Percentiles rank a stretch among this genome's conserved stretches.
Evolutionary conservation across 306 rosid genomes (phyloP).

Genomic region (Mucuna pruriens): DNA sequence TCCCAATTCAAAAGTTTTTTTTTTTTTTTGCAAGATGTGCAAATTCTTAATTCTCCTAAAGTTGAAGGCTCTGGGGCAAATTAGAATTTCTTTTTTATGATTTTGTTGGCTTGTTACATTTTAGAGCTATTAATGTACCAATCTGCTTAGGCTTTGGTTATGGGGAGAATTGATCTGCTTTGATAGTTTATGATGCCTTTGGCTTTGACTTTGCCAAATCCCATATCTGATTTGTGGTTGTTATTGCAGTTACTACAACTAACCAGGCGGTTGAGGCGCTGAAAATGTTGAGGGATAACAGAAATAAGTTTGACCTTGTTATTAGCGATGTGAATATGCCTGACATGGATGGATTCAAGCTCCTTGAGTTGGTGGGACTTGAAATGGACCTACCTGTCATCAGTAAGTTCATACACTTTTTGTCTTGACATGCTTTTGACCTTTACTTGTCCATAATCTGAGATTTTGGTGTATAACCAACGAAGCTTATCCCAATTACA

Average conservation of each 20-base stretch:
- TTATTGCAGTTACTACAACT: constrained; percentile 70
- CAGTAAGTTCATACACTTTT: constrained; percentile 57
- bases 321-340: constrained; percentile 93
- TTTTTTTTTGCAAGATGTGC: not conserved
- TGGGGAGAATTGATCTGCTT: constrained; percentile 1
- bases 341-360: constrained; percentile 93
- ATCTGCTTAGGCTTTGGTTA: not conserved
- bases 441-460: constrained; percentile 22
- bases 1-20: constrained; percentile 12
- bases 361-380: constrained; percentile 84
- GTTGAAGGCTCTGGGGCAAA: constrained; percentile 26
- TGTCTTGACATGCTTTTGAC: not conserved
- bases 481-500: not conserved
- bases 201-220: not conserved
- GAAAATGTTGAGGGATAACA: constrained; percentile 77
- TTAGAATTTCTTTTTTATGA: not conserved
- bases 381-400: constrained; percentile 97
- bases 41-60: not conserved
- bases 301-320: constrained; percentile 75
- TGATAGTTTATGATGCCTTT: constrained; percentile 3
- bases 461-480: not conserved
- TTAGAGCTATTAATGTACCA: not conserved
- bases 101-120: not conserved
- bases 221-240: constrained; percentile 36
- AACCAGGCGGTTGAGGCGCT: constrained; percentile 73